Evolutionary conservation across 73 alveolate species (phyloP).

Genomic region (Symbiodinium pilosum): DNA sequence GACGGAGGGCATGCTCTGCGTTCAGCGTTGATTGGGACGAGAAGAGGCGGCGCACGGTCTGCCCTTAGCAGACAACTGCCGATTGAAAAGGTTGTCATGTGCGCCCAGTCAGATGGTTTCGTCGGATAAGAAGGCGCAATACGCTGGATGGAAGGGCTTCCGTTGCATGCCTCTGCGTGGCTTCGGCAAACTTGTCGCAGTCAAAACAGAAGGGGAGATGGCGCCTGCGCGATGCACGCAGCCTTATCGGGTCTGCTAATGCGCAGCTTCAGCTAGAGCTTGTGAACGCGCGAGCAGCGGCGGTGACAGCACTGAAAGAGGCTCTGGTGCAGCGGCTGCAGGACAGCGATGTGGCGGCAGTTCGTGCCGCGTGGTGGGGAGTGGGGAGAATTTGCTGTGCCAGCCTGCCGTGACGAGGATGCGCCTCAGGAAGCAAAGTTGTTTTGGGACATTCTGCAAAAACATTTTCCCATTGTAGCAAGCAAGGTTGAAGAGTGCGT

Average conservation of each 20-base stretch:
- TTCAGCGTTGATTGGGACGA: too few relatives aligned
- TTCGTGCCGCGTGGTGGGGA: neutral
- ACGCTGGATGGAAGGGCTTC: neutral
- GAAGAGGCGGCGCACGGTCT: too few relatives aligned
- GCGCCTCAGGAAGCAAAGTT: neutral
- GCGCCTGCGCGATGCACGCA: neutral
- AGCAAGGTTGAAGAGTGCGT: neutral
- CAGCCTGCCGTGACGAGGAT: neutral
- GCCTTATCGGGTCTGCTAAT: neutral
- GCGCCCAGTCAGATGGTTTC: neutral
- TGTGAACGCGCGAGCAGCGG: neutral
- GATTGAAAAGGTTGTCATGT: too few relatives aligned
- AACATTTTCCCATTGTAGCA: neutral
- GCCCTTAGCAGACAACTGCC: too few relatives aligned
- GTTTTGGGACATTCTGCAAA: neutral
- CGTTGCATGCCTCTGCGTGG: neutral
- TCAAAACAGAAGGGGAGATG: neutral
- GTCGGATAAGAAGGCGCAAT: neutral
- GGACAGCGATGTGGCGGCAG: neutral
- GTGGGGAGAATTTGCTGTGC: neutral
- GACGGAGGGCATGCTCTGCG: too few relatives aligned
- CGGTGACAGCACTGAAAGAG: neutral
- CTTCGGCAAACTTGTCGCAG: neutral
- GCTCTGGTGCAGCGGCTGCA: neutral
- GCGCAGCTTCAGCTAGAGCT: neutral